Conservation (phyloP, 768 basidiomycete species). For the Leucosporidium yakuticum region DNA sequence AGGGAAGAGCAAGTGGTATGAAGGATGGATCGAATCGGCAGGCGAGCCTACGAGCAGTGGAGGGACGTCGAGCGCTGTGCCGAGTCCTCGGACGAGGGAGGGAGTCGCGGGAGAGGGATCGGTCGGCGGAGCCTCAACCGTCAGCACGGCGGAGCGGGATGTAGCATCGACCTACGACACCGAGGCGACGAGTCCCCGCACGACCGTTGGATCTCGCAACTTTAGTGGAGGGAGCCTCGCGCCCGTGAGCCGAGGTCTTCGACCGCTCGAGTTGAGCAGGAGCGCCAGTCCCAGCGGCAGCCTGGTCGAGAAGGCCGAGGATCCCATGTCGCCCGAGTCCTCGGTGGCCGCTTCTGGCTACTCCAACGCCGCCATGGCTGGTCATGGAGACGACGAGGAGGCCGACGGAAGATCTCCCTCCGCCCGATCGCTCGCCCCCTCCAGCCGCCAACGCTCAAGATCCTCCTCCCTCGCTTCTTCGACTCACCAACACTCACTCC, state of each 20-base stretch:
- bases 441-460: background rate
- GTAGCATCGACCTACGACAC: too few relatives aligned
- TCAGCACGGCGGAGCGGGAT: too few relatives aligned
- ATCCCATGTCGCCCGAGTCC: too few relatives aligned
- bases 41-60: background rate
- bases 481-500: too few relatives aligned
- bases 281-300: background rate
- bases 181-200: too few relatives aligned
- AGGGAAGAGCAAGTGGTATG: conserved; percentile 33
- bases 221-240: too few relatives aligned
- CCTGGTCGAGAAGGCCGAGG: too few relatives aligned
- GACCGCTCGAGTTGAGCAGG: background rate
- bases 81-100: conserved; percentile 3
- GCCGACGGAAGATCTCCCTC: background rate
- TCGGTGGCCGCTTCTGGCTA: conserved; percentile 9
- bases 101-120: too few relatives aligned
- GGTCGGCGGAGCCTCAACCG: too few relatives aligned
- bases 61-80: background rate
- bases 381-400: conserved; percentile 5
- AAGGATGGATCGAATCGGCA: conserved; percentile 29
- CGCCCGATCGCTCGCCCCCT: background rate
- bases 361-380: conserved; percentile 22
- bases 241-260: background rate
- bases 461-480: too few relatives aligned
- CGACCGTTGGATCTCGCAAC: too few relatives aligned